Evolutionary conservation across 2,329 filamentous ascomycete genomes (phyloP).

Genomic region (Fusarium longipes): DNA sequence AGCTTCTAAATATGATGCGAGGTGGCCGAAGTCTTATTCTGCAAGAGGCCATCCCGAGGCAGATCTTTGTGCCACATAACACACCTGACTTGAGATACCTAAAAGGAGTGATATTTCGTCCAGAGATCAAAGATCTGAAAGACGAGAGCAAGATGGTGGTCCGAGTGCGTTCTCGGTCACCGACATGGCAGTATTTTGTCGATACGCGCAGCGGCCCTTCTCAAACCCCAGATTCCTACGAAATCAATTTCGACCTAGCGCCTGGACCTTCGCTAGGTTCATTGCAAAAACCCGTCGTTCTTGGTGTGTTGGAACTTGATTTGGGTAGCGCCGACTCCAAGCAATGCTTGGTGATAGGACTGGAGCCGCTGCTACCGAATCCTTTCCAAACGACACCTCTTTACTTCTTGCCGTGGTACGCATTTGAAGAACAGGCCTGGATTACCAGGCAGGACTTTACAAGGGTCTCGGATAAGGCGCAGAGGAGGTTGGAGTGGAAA

Average conservation of each 20-base stretch:
- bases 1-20: slow-evolving; percentile 35
- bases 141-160: slow-evolving; percentile 8
- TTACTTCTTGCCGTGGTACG: slow-evolving; percentile 46
- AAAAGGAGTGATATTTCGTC: slow-evolving; percentile 44
- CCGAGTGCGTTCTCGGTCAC: slow-evolving; percentile 43
- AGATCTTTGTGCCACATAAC: slow-evolving; percentile 43
- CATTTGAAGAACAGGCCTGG: slow-evolving; percentile 41
- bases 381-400: slow-evolving; percentile 45
- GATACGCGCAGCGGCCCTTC: slow-evolving; percentile 22
- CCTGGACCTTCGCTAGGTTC: slow-evolving; percentile 37
- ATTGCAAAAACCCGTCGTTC: slow-evolving; percentile 33
- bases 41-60: slow-evolving; percentile 33
- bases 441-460: slow-evolving; percentile 33
- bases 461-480: slow-evolving; percentile 31
- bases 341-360: slow-evolving; percentile 40
- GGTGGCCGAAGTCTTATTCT: slow-evolving; percentile 15
- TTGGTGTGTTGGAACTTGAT: slow-evolving; percentile 43
- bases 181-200: slow-evolving; percentile 45
- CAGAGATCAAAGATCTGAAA: slow-evolving; percentile 26
- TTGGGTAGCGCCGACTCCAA: slow-evolving; percentile 22
- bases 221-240: slow-evolving; percentile 35
- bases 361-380: slow-evolving; percentile 44
- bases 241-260: slow-evolving; percentile 44
- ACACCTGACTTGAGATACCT: slow-evolving; percentile 33
- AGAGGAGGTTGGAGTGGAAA: slow-evolving; percentile 27